Conservation (phyloP, 345 rosid genomes). For the Noccaea caerulescens region DNA sequence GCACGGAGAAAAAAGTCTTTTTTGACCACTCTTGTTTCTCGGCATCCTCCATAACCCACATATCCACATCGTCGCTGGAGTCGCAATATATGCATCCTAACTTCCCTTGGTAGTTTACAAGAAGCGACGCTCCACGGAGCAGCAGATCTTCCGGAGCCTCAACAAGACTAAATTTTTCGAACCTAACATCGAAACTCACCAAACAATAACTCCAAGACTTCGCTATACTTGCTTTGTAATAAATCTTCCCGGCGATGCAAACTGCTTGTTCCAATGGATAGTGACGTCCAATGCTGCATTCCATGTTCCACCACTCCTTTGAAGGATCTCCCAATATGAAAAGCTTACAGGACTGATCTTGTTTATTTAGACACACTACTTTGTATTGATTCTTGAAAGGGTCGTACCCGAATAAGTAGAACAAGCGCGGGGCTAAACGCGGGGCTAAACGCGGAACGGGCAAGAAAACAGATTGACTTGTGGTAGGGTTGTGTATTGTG, state of each 20-base stretch:
- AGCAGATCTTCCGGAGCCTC: not conserved
- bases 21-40: constrained; percentile 21
- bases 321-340: constrained; percentile 7
- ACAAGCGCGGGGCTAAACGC: too few species aligned
- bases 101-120: constrained; percentile 27
- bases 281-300: constrained; percentile 16
- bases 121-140: not conserved
- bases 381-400: constrained; percentile 27
- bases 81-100: constrained; percentile 15
- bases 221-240: not conserved
- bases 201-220: not conserved
- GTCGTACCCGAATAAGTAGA: constrained; percentile 17
- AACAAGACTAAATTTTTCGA: not conserved
- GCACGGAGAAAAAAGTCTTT: not conserved
- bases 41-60: constrained; percentile 15
- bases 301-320: constrained; percentile 4
- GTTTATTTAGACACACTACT: not conserved
- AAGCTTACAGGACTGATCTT: not conserved
- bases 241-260: constrained; percentile 8
- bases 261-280: not conserved
- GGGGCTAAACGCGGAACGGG: not conserved
- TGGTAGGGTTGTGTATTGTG: constrained; percentile 17
- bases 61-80: not conserved
- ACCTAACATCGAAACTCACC: constrained; percentile 16
- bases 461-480: not conserved